Base-by-base conservation (phyloP, 2,329 filamentous ascomycete genomes). In the Dactylellina haptotyla region DNA sequence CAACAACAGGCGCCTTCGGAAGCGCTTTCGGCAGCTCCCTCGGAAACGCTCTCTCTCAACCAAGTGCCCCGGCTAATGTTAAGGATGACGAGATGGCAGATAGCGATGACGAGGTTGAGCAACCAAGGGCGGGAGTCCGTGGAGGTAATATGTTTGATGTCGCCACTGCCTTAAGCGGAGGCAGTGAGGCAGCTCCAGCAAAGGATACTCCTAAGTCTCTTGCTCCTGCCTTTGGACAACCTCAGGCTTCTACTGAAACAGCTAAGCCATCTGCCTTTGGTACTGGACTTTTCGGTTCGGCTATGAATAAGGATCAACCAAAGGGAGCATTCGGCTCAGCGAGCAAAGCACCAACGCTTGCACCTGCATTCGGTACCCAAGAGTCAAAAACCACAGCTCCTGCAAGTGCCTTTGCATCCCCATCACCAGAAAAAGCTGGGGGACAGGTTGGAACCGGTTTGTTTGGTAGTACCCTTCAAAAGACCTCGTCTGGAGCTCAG, bases 51-150 rank as follows among this genome's bases (percentile, higher is more conserved):
- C 69, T 73, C 48, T 66, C 69, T 18, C 69, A 75, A 45, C 62
- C 62, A 69, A n/a, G 63, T 37, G 70, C 43, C 63, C 46, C 70
- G 10, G 57, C 54, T 65, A 64, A 69, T 51, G 53, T 63, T 75
- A 75, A 67, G 63, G 70, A 75, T 48, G 70, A 66, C 46, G 70
- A 75, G 57, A 75, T 75, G 70, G 56, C 64, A 32, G 70, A 75
- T 32, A 73, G 69, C 34, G 70, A 69, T 25, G 70, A 69, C 32
- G 70, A 75, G 46, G 63, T 61, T 0, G 57, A 64, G 46, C 62
- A 69, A 34, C 70, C 70, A 25, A 67, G 63, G 56, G 48, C 3
- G 39, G 70, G 70, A 12, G 20, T 69, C 25, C 64, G 63, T 26
- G 70, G 70, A 5, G 70, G 50, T 0, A 75, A 67, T 46, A 75